Conservation (phyloP, 345 rosid genomes). For the Cardamine resedifolia region DNA sequence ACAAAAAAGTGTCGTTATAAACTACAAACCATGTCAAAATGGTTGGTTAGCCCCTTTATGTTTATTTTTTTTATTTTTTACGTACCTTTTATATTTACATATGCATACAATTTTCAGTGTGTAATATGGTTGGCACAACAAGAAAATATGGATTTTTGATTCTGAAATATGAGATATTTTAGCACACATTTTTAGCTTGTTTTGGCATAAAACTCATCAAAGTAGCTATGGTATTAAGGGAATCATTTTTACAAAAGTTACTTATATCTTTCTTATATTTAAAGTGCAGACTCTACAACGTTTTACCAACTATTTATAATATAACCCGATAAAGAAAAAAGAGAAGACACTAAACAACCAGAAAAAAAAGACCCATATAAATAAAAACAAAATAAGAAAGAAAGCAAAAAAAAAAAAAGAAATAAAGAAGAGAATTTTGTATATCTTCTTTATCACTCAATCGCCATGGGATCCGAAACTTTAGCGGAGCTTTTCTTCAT, state of each 20-base stretch:
- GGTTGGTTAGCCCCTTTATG: neutral
- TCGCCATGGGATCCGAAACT: slow-evolving; percentile 37
- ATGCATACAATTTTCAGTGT: neutral
- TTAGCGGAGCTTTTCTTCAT: slow-evolving; percentile 37
- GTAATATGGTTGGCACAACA: neutral
- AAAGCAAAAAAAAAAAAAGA: neutral
- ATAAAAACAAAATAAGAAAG: neutral
- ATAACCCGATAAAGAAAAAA: slow-evolving; percentile 3
- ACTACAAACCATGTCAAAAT: neutral
- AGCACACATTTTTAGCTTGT: neutral
- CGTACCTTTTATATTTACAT: neutral
- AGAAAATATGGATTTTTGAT: neutral
- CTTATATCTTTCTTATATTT: neutral
- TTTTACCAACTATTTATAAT: slow-evolving; percentile 8
- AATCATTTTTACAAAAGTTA: neutral
- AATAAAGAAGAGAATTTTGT: neutral
- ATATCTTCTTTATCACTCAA: slow-evolving; percentile 16
- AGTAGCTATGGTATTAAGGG: neutral
- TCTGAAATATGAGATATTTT: neutral
- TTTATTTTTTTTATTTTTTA: neutral
- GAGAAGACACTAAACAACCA: slow-evolving; percentile 1
- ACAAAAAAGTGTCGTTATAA: neutral
- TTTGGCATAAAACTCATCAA: slow-evolving; percentile 23
- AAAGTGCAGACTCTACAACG: slow-evolving; percentile 24
- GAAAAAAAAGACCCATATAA: neutral